Evolutionary conservation across 2,329 filamentous ascomycete species (phyloP).

Genomic region (Ceratocystis alfenasii): DNA sequence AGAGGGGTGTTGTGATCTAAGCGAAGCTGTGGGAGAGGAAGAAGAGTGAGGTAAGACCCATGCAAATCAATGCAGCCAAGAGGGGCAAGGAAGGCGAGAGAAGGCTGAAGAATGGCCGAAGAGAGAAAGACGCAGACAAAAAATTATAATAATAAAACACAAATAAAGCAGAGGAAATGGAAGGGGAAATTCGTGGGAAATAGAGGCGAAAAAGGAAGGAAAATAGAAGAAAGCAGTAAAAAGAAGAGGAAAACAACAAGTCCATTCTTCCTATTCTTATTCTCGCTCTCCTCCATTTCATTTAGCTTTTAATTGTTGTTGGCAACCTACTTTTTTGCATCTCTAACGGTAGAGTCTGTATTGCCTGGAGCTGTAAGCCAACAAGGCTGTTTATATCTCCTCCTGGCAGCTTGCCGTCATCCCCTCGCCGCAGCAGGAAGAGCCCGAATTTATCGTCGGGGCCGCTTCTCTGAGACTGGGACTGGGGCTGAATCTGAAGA

Average conservation of each 20-base stretch:
- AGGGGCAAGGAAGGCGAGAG: background rate
- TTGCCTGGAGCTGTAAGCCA: slow-evolving; percentile 12
- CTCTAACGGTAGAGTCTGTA: slow-evolving; percentile 11
- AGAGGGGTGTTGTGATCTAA: too few relatives aligned
- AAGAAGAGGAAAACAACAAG: background rate
- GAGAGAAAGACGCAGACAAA: background rate
- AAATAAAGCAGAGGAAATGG: too few relatives aligned
- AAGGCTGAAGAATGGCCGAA: background rate
- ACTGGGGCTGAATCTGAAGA: background rate
- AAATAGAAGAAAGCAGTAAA: background rate
- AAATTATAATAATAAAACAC: too few relatives aligned
- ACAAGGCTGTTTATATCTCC: too few relatives aligned
- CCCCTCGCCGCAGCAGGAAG: background rate
- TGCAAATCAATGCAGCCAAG: slow-evolving; percentile 6
- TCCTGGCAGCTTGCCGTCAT: background rate
- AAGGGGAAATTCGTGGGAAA: background rate
- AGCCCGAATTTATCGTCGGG: background rate
- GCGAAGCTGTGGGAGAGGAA: too few relatives aligned
- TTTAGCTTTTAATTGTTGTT: background rate
- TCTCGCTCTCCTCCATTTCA: too few relatives aligned
- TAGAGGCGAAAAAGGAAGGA: background rate
- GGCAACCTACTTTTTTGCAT: slow-evolving; percentile 16
- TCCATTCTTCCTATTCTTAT: background rate
- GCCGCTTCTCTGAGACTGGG: background rate
- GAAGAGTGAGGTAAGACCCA: background rate